These are phyloP conservation scores for Periconia sp. DNA, from an alignment of 2,329 filamentous ascomycete species.

Conservation along the genomic window DNA sequence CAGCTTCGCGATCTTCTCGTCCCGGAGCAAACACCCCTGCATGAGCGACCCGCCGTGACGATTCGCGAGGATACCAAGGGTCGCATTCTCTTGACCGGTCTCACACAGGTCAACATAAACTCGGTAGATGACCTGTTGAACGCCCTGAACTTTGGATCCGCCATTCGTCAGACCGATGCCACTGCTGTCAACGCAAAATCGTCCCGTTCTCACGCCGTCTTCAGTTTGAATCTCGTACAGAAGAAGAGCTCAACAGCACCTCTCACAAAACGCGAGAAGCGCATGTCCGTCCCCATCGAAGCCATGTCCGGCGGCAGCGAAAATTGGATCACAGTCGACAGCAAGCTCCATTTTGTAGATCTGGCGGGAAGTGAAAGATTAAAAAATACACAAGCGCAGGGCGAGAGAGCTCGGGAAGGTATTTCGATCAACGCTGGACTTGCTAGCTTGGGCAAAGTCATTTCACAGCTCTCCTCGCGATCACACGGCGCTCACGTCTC, in stretches of 20 bases:
- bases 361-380: constrained; percentile 93
- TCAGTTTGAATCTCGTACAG: constrained; percentile 92
- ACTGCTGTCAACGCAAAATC: constrained; percentile 98
- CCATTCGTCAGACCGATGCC: constrained; percentile 93
- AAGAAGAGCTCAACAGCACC: constrained; percentile 66
- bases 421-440: constrained; percentile 98
- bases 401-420: constrained; percentile 91
- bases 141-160: constrained; percentile 89
- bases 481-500: constrained; percentile 89
- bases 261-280: constrained; percentile 73
- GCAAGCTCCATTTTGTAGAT: constrained; percentile 98
- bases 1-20: constrained; percentile 88
- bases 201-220: constrained; percentile 95
- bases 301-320: constrained; percentile 68
- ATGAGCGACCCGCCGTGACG: constrained; percentile 79
- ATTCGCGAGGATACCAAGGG: constrained; percentile 95
- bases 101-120: constrained; percentile 86
- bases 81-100: constrained; percentile 89
- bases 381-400: constrained; percentile 96
- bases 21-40: constrained; percentile 70
- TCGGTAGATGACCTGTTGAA: constrained; percentile 90
- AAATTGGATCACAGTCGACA: constrained; percentile 83
- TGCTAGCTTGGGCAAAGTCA: constrained; percentile 95
- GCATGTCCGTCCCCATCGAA: constrained; percentile 85
- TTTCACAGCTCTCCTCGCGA: constrained; percentile 93